Evolutionary conservation across 2,329 filamentous ascomycete species (phyloP).

Genomic region (Ophiostoma montium): DNA sequence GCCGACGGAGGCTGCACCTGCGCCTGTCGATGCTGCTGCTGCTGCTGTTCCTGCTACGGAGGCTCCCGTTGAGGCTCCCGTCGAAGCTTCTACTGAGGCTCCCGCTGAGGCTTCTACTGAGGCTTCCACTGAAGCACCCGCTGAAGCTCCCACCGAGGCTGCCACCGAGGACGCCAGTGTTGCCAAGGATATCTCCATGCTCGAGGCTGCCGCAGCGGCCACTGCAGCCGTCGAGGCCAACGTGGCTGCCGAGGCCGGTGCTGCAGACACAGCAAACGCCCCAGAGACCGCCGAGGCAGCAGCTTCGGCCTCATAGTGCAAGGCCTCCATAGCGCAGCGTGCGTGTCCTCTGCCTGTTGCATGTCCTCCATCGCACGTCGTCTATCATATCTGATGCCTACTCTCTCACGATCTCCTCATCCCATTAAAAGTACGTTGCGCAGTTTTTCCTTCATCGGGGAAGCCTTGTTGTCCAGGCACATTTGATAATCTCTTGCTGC

Average conservation of each 20-base stretch:
- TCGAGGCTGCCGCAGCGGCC: neutral
- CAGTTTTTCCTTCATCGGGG: no score
- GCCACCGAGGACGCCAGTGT: neutral
- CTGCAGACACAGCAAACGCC: neutral
- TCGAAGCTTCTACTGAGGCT: no score
- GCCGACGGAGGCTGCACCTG: neutral
- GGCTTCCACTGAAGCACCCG: neutral
- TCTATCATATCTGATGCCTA: no score
- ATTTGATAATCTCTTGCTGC: neutral
- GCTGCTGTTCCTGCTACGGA: neutral
- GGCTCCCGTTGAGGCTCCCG: neutral
- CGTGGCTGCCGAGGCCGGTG: constrained; percentile 1
- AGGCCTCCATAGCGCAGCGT: no score
- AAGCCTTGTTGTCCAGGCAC: no score
- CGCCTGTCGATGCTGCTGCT: neutral
- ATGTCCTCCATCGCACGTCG: no score
- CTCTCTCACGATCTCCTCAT: no score
- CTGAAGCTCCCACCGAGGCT: neutral
- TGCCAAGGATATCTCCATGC: neutral
- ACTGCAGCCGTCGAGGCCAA: constrained; percentile 3
- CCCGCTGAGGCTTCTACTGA: neutral
- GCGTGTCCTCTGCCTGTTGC: no score
- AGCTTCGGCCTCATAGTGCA: neutral
- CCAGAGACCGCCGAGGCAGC: neutral
- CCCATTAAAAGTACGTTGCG: no score